Evolutionary conservation across 768 basidiomycete genomes (phyloP).

Genomic region (Calocera cornea): DNA sequence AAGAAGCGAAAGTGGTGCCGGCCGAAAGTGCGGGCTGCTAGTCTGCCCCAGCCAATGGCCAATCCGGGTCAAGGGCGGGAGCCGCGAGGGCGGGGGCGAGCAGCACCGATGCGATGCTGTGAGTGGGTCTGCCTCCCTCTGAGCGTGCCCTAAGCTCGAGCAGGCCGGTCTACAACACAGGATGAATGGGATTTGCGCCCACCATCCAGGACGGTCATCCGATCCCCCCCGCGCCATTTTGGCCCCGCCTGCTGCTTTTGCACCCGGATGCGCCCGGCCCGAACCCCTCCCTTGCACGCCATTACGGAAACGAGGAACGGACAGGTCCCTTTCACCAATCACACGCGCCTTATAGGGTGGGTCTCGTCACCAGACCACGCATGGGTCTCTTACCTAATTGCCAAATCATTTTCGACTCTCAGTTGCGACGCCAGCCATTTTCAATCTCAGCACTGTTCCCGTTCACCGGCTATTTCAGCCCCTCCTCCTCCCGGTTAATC

Average conservation of each 20-base stretch:
- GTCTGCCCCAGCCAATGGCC: neutral
- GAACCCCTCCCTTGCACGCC: neutral
- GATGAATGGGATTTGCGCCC: neutral
- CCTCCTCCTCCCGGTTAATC: too few relatives aligned
- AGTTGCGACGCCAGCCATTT: too few relatives aligned
- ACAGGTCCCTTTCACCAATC: too few relatives aligned
- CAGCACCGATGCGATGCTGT: too few relatives aligned
- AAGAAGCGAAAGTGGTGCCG: constrained; percentile 2
- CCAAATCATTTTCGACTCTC: too few relatives aligned
- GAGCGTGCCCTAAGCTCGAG: neutral
- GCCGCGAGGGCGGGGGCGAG: neutral
- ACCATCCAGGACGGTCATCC: neutral
- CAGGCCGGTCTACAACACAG: neutral
- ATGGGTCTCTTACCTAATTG: too few relatives aligned
- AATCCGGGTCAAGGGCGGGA: neutral
- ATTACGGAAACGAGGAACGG: too few relatives aligned
- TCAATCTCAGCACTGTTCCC: too few relatives aligned
- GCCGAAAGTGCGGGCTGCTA: neutral
- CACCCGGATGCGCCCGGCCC: constrained; percentile 4
- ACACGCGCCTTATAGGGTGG: too few relatives aligned
- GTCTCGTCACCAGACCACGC: too few relatives aligned
- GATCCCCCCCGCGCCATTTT: constrained; percentile 1
- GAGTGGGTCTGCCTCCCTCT: too few relatives aligned
- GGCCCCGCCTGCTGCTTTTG: neutral
- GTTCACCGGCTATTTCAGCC: too few relatives aligned